phyloP scores from a whole-genome alignment of 129 eudicot genomes.

The Tagetes patula region DNA sequence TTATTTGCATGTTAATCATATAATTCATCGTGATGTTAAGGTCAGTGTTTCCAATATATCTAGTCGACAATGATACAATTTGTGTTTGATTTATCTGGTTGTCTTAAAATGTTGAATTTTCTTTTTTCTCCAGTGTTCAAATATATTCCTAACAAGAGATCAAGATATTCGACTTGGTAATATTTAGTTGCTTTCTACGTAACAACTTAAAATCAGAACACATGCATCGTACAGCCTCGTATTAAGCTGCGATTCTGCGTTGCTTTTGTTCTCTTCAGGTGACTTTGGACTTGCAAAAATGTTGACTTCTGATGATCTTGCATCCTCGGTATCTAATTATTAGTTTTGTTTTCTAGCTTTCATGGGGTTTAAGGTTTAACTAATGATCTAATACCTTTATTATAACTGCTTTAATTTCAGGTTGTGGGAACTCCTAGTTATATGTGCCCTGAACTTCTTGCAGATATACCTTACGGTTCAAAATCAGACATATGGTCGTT shows the following conservation, averaged over 20 bases:
- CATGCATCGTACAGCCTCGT: neutral
- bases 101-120: slow-evolving; percentile 15
- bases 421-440: slow-evolving; percentile 98
- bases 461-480: slow-evolving; percentile 98
- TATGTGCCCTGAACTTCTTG: slow-evolving; percentile 99
- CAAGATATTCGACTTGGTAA: slow-evolving; percentile 94
- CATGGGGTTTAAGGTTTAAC: neutral
- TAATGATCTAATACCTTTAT: slow-evolving; percentile 4
- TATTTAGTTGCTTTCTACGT: neutral
- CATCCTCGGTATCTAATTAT: slow-evolving; percentile 76
- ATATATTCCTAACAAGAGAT: slow-evolving; percentile 85
- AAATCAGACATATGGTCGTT: slow-evolving; percentile 99
- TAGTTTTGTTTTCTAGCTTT: neutral
- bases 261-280: slow-evolving; percentile 47
- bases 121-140: slow-evolving; percentile 69
- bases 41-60: slow-evolving; percentile 39
- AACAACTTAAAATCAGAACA: neutral
- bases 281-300: slow-evolving; percentile 99
- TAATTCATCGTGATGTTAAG: slow-evolving; percentile 99
- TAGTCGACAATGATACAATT: neutral
- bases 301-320: slow-evolving; percentile 85
- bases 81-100: slow-evolving; percentile 2
- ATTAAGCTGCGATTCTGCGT: neutral
- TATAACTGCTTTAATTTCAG: slow-evolving; percentile 36
- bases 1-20: slow-evolving; percentile 82